Evolutionary conservation across 192 early-diverging fungal species (phyloP).

Genomic region (Dissophora globulifera): DNA sequence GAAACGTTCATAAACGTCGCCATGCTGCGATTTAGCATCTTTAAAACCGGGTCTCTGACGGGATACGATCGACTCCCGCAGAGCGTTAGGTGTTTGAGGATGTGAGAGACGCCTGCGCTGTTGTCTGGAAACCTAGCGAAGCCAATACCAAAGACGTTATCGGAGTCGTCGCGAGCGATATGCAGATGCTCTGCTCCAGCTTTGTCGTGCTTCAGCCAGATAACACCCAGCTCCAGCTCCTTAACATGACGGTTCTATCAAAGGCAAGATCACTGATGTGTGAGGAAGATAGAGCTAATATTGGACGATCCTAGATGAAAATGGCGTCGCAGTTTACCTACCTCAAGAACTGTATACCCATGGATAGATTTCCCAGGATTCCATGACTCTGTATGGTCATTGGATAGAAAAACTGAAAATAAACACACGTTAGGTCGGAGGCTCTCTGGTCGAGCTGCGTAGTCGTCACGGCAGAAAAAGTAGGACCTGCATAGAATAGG

Average conservation of each 20-base stretch:
- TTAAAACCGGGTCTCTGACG: constrained; percentile 97
- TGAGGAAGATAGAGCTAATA: too few relatives aligned
- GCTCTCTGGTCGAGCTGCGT: too few relatives aligned
- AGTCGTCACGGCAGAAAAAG: too few relatives aligned
- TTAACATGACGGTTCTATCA: constrained; percentile 66
- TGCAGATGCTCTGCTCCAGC: constrained; percentile 92
- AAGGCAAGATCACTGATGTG: too few relatives aligned
- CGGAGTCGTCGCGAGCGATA: constrained; percentile 83
- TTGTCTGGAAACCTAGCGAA: constrained; percentile 87
- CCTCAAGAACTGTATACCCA: constrained; percentile 52
- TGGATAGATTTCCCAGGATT: constrained; percentile 42
- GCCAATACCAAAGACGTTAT: constrained; percentile 95
- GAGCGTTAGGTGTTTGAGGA: constrained; percentile 93
- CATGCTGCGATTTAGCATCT: constrained; percentile 95
- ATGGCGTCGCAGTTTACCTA: too few relatives aligned
- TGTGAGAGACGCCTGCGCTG: constrained; percentile 91
- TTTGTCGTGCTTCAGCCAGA: constrained; percentile 75
- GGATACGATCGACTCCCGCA: constrained; percentile 90
- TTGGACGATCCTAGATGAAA: too few relatives aligned
- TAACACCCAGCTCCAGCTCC: constrained; percentile 83
- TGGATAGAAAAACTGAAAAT: too few relatives aligned
- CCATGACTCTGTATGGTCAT: constrained; percentile 50
- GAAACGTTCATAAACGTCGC: constrained; percentile 98
- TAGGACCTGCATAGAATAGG: too few relatives aligned
- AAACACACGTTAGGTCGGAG: too few relatives aligned